Evolutionary conservation across 2,329 filamentous ascomycete species (phyloP).

Genomic region (Ceratocystis albifundus): DNA sequence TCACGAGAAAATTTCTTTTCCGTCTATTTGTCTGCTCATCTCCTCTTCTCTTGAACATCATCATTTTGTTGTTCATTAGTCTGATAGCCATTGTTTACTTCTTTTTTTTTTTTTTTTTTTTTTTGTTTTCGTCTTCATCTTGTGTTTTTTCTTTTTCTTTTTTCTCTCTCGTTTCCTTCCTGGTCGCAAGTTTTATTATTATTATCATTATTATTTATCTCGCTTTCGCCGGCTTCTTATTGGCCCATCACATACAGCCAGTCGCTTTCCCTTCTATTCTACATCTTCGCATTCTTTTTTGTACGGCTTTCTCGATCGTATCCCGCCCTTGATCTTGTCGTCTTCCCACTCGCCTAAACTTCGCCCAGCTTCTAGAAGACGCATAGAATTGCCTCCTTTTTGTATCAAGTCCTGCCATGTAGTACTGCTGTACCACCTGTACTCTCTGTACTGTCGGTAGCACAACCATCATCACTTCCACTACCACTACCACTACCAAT

Average conservation of each 20-base stretch:
- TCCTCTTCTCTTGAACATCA: not conserved
- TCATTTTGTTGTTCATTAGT: not conserved
- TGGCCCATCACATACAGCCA: no score
- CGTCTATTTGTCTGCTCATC: conserved; percentile 24
- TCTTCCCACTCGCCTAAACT: not conserved
- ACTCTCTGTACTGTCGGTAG: not conserved
- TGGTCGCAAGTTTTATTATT: no score
- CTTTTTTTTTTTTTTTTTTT: not conserved
- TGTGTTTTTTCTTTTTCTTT: not conserved
- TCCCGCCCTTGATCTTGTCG: no score
- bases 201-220: no score
- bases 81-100: not conserved
- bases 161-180: not conserved
- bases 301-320: no score
- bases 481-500: no score
- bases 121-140: not conserved
- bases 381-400: not conserved
- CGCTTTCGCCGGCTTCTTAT: no score
- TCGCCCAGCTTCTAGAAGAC: not conserved
- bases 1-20: conserved; percentile 10
- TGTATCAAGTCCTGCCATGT: conserved; percentile 36
- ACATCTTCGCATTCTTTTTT: no score
- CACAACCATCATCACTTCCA: not conserved
- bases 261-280: no score
- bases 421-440: not conserved